These are phyloP conservation scores for Omphalea diandra DNA, from an alignment of 441 rosid genomes.

Conservation along the genomic window DNA sequence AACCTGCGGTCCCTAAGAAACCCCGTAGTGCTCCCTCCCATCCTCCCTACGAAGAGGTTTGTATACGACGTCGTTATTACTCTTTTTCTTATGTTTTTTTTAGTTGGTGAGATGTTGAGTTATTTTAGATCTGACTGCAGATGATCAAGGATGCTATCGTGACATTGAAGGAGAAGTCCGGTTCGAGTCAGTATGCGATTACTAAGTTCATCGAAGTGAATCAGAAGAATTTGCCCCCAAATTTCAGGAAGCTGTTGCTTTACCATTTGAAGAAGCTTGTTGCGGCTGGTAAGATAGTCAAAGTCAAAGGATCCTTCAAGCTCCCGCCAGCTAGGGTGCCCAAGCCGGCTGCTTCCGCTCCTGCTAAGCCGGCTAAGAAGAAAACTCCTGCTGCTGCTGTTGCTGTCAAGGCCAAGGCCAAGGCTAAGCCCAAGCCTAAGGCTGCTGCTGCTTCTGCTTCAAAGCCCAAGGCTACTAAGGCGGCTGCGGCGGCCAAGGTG, in stretches of 20 bases:
- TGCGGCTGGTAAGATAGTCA: conserved; percentile 61
- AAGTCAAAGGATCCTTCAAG: conserved; percentile 77
- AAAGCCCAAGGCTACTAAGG: conserved; percentile 30
- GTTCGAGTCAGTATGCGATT: conserved; percentile 92
- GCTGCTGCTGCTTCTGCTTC: too few relatives aligned
- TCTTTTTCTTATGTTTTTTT: too few relatives aligned
- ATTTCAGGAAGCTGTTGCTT: conserved; percentile 64
- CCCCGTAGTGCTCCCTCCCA: conserved; percentile 44
- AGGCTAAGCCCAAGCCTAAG: conserved; percentile 27
- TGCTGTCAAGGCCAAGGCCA: conserved; percentile 31
- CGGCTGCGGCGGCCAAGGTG: too few relatives aligned
- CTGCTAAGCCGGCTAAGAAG: conserved; percentile 33
- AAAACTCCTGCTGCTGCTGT: conserved; percentile 31
- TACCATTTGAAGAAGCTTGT: conserved; percentile 71
- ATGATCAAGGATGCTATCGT: conserved; percentile 80
- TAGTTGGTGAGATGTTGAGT: background rate
- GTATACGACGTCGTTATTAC: too few relatives aligned
- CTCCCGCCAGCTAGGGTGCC: conserved; percentile 40
- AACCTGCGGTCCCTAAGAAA: conserved; percentile 48
- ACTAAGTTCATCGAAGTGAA: conserved; percentile 80
- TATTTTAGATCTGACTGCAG: conserved; percentile 37
- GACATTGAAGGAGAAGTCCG: conserved; percentile 74
- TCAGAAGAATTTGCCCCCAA: conserved; percentile 61
- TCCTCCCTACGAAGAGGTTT: conserved; percentile 89
- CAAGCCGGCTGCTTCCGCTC: conserved; percentile 38